Percentiles rank a stretch among this genome's conserved stretches.
phyloP scores from a whole-genome alignment of 768 basidiomycete genomes.

The Pleurotus citrinopileatus region DNA sequence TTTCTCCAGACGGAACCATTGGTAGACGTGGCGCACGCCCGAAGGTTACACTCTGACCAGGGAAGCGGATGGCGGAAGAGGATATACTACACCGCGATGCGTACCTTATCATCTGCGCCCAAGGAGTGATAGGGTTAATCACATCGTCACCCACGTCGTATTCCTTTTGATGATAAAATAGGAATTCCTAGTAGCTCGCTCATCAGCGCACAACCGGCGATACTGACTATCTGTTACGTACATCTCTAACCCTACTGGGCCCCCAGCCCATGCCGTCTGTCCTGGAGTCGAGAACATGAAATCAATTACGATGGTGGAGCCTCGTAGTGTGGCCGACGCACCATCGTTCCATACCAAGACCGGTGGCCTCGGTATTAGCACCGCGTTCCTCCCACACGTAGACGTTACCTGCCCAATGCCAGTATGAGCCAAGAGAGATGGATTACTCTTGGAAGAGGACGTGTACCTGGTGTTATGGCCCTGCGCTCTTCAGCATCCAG shows the following conservation, averaged over 20 bases:
- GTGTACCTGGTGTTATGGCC: slow-evolving; percentile 47
- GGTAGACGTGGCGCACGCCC: slow-evolving; percentile 1
- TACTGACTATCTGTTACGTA: slow-evolving; percentile 32
- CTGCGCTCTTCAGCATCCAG: slow-evolving; percentile 81
- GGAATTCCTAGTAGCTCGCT: slow-evolving; percentile 56
- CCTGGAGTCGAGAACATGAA: slow-evolving; percentile 22
- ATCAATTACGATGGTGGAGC: slow-evolving; percentile 10
- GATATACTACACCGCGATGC: slow-evolving; percentile 16
- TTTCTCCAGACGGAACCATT: not conserved
- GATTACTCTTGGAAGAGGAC: no score
- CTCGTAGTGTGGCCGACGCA: slow-evolving; percentile 21
- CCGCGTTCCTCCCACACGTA: slow-evolving; percentile 90
- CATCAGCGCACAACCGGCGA: slow-evolving; percentile 15
- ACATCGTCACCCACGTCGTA: slow-evolving; percentile 54
- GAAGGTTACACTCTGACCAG: slow-evolving; percentile 5
- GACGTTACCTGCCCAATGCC: slow-evolving; percentile 52
- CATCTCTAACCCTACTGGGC: slow-evolving; percentile 62
- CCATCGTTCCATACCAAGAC: slow-evolving; percentile 87
- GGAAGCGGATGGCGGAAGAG: slow-evolving; percentile 8
- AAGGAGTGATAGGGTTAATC: slow-evolving; percentile 61
- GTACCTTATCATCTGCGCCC: slow-evolving; percentile 74
- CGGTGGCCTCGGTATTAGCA: slow-evolving; percentile 77
- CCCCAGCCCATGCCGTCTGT: slow-evolving; percentile 79
- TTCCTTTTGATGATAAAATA: slow-evolving; percentile 84
- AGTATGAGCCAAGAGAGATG: not conserved